Base-by-base conservation (phyloP, 129 eudicot species). In the Smallanthus sonchifolius region DNA sequence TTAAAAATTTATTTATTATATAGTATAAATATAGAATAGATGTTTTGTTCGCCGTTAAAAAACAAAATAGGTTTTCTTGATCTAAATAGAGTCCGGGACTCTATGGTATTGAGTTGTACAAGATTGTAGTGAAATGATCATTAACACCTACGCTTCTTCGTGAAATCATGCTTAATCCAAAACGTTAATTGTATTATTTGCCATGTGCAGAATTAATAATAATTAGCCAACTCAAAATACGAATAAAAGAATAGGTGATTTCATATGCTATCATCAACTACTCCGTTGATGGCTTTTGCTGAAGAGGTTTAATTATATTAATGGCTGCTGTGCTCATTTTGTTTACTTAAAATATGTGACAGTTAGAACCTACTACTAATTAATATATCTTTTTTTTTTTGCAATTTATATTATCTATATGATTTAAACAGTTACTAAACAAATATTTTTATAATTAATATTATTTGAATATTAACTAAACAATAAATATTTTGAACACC, bases 221-320 rank as follows among this genome's bases (percentile, higher is more conserved):
- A 52, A 52, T 54, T 54, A 54, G 60, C 60, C 60, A 54, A 19
- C 60, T 30, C 30, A 17, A 54, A 54, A 54, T 54, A 7, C 60
- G 30, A 59, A 28, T 59, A 59, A 59, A n/a, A 59, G 7, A 59
- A 24, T 24, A 32, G 60, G 60, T 13, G 56, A 15, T 24, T 67
- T 24, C 72, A 67, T 67, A 32, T 67, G 72, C 39, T 24, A n/a
- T n/a, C n/a, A 43, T 32, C 72, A 67, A 10, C 72, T 43, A 20
- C 17, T 24, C 10, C 20, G 13, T 11, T 44, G 39, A 67, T 28
- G 44, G 72, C 10, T 67, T n/a, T 44, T 20, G 40, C 32, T 44
- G 37, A 20, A 28, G n/a, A 67, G 20, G 14, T 44, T 14, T 67
- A 17, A 67, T 19, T 43, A 67, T n/a, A 15, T 67, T 44, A 44